Conservation (phyloP, 441 rosid species). For the Flueggea neowawraea region DNA sequence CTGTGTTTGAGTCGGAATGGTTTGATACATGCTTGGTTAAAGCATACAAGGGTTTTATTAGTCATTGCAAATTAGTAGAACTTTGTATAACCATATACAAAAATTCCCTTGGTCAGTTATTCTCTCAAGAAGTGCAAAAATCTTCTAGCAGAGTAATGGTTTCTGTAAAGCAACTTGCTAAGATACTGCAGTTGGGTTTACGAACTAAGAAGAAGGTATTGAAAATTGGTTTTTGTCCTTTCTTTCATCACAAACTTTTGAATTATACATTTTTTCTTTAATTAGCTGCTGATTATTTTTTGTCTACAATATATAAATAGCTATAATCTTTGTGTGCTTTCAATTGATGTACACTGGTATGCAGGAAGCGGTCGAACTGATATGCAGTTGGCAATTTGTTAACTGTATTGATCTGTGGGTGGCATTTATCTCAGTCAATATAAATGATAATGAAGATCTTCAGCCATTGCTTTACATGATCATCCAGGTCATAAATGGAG, state of each 20-base stretch:
- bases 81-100: slow-evolving; percentile 40
- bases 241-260: not conserved
- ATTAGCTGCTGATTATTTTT: not conserved
- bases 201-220: slow-evolving; percentile 72
- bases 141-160: slow-evolving; percentile 55
- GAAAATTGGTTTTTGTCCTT: not conserved
- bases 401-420: slow-evolving; percentile 94
- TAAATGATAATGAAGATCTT: slow-evolving; percentile 51
- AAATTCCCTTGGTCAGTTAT: slow-evolving; percentile 67
- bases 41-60: slow-evolving; percentile 67
- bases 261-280: slow-evolving; percentile 3
- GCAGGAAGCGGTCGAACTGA: slow-evolving; percentile 39
- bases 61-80: slow-evolving; percentile 59
- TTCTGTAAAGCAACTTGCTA: slow-evolving; percentile 70
- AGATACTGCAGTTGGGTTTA: slow-evolving; percentile 65
- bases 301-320: not conserved
- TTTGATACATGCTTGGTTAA: slow-evolving; percentile 58
- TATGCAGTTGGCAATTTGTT: slow-evolving; percentile 77
- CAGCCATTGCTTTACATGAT: slow-evolving; percentile 58
- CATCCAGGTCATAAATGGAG: slow-evolving; percentile 82
- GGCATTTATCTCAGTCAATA: slow-evolving; percentile 51
- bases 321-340: not conserved
- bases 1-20: slow-evolving; percentile 54
- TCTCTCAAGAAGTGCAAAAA: slow-evolving; percentile 76
- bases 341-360: not conserved